Conservation (phyloP, 805 yeast genomes). For the Candida hungchunana region DNA sequence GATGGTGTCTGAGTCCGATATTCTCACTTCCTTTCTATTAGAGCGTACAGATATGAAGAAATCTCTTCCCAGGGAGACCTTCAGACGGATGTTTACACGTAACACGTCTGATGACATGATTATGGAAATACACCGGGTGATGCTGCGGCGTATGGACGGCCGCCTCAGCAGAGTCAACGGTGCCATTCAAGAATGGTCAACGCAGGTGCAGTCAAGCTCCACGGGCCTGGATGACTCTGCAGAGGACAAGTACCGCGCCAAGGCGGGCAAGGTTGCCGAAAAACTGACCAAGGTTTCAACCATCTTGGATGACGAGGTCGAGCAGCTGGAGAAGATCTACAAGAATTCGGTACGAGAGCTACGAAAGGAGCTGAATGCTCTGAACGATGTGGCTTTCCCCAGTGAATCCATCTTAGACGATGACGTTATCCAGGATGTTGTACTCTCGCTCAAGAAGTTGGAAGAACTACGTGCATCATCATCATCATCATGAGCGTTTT, state of each 20-base stretch:
- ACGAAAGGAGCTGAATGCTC: slow-evolving; percentile 17
- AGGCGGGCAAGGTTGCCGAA: background rate
- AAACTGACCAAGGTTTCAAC: slow-evolving; percentile 27
- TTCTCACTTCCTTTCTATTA: slow-evolving; percentile 13
- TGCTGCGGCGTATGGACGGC: slow-evolving; percentile 2
- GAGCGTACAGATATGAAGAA: slow-evolving; percentile 13
- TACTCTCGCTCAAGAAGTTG: slow-evolving; percentile 18
- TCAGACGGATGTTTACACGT: slow-evolving; percentile 12
- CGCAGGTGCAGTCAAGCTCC: background rate
- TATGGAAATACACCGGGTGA: slow-evolving; percentile 7
- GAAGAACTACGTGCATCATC: slow-evolving; percentile 9
- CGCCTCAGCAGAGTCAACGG: slow-evolving; percentile 5
- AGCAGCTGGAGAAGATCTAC: slow-evolving; percentile 23
- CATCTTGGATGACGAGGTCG: slow-evolving; percentile 27
- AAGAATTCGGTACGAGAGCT: slow-evolving; percentile 1
- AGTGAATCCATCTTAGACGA: background rate
- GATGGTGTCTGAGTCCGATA: slow-evolving; percentile 17
- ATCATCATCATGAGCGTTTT: slow-evolving; percentile 3
- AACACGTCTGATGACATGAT: slow-evolving; percentile 3
- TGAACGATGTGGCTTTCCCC: slow-evolving; percentile 24
- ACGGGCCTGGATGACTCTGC: too few relatives aligned
- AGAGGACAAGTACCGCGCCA: background rate
- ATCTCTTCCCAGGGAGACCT: slow-evolving; percentile 2
- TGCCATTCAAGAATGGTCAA: slow-evolving; percentile 5
- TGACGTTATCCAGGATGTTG: slow-evolving; percentile 17